A percentile compares a stretch with the other conserved stretches of the same genome.
Evolutionary conservation across 441 rosid genomes (phyloP).

Genomic region (Adansonia gregorii): DNA sequence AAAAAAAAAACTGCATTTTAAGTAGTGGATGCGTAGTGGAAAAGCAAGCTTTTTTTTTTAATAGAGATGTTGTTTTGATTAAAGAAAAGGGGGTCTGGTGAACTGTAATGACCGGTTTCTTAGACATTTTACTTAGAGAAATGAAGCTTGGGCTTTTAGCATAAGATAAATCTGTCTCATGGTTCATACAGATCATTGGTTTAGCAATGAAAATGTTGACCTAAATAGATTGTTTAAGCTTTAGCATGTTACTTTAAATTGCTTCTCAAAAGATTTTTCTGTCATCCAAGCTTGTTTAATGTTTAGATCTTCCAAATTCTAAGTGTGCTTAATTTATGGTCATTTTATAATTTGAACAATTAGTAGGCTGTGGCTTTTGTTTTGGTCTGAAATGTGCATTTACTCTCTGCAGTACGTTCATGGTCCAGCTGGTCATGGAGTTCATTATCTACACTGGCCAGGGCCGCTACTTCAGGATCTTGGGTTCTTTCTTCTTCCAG

Average conservation of each 20-base stretch:
- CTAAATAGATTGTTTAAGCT: neutral
- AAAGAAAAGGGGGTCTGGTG: constrained; percentile 38
- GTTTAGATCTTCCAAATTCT: neutral
- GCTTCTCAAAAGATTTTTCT: neutral
- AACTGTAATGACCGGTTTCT: constrained; percentile 45
- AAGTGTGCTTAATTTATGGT: constrained; percentile 18
- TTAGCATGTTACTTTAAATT: constrained; percentile 3
- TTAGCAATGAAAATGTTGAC: neutral
- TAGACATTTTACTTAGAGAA: constrained; percentile 33
- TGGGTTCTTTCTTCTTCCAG: constrained; percentile 91
- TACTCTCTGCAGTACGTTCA: constrained; percentile 76
- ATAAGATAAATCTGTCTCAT: constrained; percentile 35
- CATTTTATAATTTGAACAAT: neutral
- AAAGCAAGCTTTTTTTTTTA: neutral
- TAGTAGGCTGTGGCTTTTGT: constrained; percentile 5
- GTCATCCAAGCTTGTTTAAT: constrained; percentile 4
- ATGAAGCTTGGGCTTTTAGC: constrained; percentile 39
- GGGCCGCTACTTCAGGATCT: constrained; percentile 89
- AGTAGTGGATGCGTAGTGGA: neutral
- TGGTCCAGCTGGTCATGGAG: constrained; percentile 95
- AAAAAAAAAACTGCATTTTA: neutral
- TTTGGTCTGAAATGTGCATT: constrained; percentile 15
- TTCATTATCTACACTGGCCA: constrained; percentile 88
- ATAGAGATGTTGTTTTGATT: constrained; percentile 16
- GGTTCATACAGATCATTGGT: constrained; percentile 23